These are phyloP conservation scores for Casuarina equisetifolia DNA, from an alignment of 306 rosid genomes.

Conservation along the genomic window DNA sequence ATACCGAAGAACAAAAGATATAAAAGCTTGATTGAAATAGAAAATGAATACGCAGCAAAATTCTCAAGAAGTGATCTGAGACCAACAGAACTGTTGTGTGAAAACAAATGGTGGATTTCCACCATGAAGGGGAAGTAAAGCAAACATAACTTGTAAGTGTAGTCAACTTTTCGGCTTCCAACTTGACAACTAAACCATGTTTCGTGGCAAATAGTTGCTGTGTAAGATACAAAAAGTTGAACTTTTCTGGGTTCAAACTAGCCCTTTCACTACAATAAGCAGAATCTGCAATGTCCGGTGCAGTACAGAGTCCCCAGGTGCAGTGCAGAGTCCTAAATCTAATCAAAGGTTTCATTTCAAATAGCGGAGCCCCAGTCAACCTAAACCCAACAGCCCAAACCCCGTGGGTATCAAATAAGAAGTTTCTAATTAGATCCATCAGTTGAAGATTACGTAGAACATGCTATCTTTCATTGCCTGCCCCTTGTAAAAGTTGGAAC, in stretches of 20 bases:
- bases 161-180: not conserved
- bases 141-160: not conserved
- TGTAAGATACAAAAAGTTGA: not conserved
- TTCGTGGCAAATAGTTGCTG: not conserved
- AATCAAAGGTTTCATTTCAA: not conserved
- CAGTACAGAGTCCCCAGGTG: not conserved
- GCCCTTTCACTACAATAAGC: not conserved
- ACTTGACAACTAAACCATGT: not conserved
- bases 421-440: not conserved
- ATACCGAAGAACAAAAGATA: too few relatives aligned
- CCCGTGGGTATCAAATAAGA: not conserved
- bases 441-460: not conserved
- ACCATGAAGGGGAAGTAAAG: not conserved
- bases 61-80: not conserved
- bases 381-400: not conserved
- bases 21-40: too few relatives aligned
- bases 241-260: not conserved
- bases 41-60: not conserved
- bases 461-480: not conserved
- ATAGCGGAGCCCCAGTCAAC: not conserved
- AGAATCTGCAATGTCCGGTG: not conserved
- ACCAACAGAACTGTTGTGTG: not conserved
- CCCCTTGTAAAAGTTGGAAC: not conserved
- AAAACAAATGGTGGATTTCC: not conserved
- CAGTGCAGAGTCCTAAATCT: not conserved